Conservation (phyloP, 2,329 filamentous ascomycete species). For the Fusarium armeniacum region DNA sequence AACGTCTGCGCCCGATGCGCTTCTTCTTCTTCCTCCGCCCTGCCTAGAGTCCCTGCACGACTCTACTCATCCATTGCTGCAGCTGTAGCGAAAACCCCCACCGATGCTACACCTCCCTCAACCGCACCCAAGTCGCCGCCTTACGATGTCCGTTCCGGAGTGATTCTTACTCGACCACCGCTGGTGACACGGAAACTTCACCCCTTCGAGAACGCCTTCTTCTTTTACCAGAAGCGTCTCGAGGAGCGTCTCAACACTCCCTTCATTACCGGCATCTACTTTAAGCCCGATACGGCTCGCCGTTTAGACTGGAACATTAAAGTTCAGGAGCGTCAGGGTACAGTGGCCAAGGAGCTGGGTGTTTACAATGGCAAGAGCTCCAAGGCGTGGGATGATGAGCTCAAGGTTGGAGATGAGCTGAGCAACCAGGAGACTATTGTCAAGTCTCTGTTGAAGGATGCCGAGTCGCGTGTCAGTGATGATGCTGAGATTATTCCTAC, state of each 20-base stretch:
- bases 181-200: slow-evolving; percentile 86
- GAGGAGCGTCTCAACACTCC: slow-evolving; percentile 92
- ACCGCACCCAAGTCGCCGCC: slow-evolving; percentile 43
- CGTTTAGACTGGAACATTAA: slow-evolving; percentile 94
- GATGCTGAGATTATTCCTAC: slow-evolving; percentile 71
- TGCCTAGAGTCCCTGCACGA: slow-evolving; percentile 50
- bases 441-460: slow-evolving; percentile 80
- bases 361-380: slow-evolving; percentile 79
- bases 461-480: slow-evolving; percentile 73
- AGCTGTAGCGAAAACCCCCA: slow-evolving; percentile 40
- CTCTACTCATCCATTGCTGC: slow-evolving; percentile 56
- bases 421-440: slow-evolving; percentile 74
- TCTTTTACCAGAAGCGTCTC: slow-evolving; percentile 96
- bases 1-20: slow-evolving; percentile 59
- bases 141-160: slow-evolving; percentile 71
- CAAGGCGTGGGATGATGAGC: slow-evolving; percentile 91
- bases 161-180: slow-evolving; percentile 90
- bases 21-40: slow-evolving; percentile 44
- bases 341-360: slow-evolving; percentile 87
- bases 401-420: slow-evolving; percentile 79
- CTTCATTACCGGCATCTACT: slow-evolving; percentile 94
- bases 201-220: slow-evolving; percentile 92
- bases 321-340: slow-evolving; percentile 77
- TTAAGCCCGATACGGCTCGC: slow-evolving; percentile 87
- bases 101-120: slow-evolving; percentile 39